Evolutionary conservation across 441 rosid genomes (phyloP).

Genomic region (Aleurites moluccanus): DNA sequence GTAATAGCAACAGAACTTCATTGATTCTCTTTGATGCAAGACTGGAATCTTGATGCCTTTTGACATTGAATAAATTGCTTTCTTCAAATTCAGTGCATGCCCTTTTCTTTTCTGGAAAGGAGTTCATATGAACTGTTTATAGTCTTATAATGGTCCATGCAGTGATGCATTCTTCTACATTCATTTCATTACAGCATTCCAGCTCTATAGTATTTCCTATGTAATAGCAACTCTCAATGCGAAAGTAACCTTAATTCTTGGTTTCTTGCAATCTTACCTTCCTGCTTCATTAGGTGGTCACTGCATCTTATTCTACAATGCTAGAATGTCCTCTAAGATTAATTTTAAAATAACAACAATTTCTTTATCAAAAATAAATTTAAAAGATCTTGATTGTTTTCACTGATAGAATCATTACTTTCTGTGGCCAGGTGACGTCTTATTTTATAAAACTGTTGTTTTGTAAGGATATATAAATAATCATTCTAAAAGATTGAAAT

Average conservation of each 20-base stretch:
- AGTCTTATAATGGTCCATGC: background rate
- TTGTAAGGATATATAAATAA: background rate
- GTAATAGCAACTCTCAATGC: background rate
- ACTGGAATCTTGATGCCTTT: background rate
- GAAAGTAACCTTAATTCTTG: background rate
- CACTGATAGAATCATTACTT: background rate
- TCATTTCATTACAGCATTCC: background rate
- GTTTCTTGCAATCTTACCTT: background rate
- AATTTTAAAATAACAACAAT: background rate
- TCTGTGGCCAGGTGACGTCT: background rate
- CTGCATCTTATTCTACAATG: background rate
- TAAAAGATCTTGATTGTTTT: background rate
- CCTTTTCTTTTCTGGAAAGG: background rate
- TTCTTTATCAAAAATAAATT: background rate
- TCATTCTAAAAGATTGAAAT: background rate
- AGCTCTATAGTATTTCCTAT: background rate
- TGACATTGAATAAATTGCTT: conserved; percentile 6
- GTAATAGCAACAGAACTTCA: conserved; percentile 34
- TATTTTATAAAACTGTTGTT: background rate
- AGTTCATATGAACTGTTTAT: background rate
- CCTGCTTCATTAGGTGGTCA: background rate
- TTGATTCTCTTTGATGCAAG: background rate
- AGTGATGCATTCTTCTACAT: background rate
- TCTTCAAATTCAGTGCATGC: background rate
- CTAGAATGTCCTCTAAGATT: background rate